phyloP scores from a whole-genome alignment of 2,329 filamentous ascomycete species.

The Aspergillus luchuensis region DNA sequence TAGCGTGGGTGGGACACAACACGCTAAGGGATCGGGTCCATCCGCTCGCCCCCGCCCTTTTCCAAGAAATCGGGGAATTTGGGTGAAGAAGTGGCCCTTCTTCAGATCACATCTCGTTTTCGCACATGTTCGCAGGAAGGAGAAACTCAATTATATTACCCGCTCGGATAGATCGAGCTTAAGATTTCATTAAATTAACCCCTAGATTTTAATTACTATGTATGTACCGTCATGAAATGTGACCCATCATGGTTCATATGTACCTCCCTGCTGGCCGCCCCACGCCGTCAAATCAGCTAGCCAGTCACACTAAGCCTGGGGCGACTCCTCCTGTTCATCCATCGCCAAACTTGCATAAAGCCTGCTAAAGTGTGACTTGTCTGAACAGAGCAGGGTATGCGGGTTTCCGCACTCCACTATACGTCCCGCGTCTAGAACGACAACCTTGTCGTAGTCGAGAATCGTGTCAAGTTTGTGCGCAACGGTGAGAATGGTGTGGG shows the following conservation, averaged over 20 bases:
- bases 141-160: background rate
- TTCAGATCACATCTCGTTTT: background rate
- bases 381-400: conserved; percentile 37
- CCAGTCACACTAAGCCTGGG: background rate
- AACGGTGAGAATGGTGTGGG: conserved; percentile 62
- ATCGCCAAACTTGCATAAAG: conserved; percentile 33
- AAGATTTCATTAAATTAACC: background rate
- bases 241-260: background rate
- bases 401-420: conserved; percentile 42
- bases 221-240: no score
- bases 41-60: no score
- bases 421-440: conserved; percentile 39
- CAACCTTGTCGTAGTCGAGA: conserved; percentile 43
- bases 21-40: background rate
- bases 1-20: background rate
- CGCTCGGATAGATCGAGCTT: background rate
- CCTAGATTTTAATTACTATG: background rate
- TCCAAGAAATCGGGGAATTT: no score
- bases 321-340: conserved; percentile 21
- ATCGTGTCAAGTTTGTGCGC: conserved; percentile 57
- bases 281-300: background rate
- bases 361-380: conserved; percentile 40
- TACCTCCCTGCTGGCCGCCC: background rate
- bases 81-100: no score
- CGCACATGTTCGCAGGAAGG: background rate